Base-by-base conservation (phyloP, 331 rosid species). In the Erythrophleum ivorense region DNA sequence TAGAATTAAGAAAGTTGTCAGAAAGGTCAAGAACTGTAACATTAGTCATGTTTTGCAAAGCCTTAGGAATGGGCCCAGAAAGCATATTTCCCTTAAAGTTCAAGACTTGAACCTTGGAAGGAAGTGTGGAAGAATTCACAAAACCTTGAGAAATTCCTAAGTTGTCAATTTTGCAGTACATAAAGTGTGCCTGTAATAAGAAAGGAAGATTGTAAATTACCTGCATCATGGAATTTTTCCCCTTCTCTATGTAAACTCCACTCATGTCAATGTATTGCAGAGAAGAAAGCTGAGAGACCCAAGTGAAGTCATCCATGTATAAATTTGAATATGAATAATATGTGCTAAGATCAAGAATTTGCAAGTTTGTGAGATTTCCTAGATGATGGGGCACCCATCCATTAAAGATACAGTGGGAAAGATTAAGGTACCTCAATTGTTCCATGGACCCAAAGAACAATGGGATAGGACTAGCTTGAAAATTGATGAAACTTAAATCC, bases 401-500 rank as follows among this genome's bases (percentile, higher is more conserved):
- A 9, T 72, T 45, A 8, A 88, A 84, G 0, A 21, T 3, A 34
- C 84, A 55, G 9, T 69, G 3, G 43, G 91, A 86, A 15, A 89
- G 85, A 69, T 80, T 75, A 45, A 89, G 90, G 14, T 67, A 53
- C n/a, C n/a, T 41, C 1, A n/a, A 89, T 4, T 77, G 77, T 40
- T 81, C 19, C 81, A 89, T 46, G 21, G 80, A 80, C 6, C 83
- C 71, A 18, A 90, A 3, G 73, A 80, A 88, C n/a, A 0, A 2
- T 12, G 91, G 93, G 40, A 88, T 81, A 9, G 57, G 33, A 19
- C 40, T 53, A 2, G 40, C 24, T 9, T 48, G n/a, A 7, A 88
- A 88, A 16, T 33, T 8, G 65, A 82, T 80, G 57, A 75, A 77
- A 84, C 90, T 86, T 55, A 90, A 70, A n/a, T 88, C 88, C 64